A percentile compares a stretch with the other conserved stretches of the same genome.
Evolutionary conservation across 331 rosid genomes (phyloP).

Genomic region (Quercus phellos): DNA sequence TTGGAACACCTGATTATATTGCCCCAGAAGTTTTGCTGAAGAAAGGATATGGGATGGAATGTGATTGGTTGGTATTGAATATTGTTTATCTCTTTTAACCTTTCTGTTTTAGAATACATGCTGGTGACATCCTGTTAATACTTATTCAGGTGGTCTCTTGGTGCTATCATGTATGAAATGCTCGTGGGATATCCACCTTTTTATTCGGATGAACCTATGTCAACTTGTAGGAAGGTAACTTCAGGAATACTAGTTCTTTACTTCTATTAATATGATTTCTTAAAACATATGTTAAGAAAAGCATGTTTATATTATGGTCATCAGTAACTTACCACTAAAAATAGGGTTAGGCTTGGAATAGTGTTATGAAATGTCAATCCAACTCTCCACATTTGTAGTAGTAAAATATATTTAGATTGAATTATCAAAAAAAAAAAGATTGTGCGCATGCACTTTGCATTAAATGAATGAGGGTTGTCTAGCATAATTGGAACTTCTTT

Average conservation of each 20-base stretch:
- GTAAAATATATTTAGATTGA: neutral
- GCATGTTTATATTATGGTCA: neutral
- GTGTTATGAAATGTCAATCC: neutral
- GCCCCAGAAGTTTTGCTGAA: slow-evolving; percentile 98
- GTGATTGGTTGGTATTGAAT: slow-evolving; percentile 72
- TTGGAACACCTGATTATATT: slow-evolving; percentile 97
- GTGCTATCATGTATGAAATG: slow-evolving; percentile 99
- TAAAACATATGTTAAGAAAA: neutral
- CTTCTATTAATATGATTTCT: neutral
- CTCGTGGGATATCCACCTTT: slow-evolving; percentile 97
- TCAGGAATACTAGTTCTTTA: slow-evolving; percentile 11
- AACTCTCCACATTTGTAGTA: neutral
- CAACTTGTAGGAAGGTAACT: slow-evolving; percentile 94
- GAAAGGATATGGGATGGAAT: slow-evolving; percentile 99
- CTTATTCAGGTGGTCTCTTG: slow-evolving; percentile 87
- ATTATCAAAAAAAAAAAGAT: neutral
- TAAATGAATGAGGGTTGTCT: neutral
- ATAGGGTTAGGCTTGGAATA: neutral
- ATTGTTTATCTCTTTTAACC: neutral
- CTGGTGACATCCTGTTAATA: slow-evolving; percentile 28
- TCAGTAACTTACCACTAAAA: too few relatives aligned
- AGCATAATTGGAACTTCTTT: neutral
- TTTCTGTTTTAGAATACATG: slow-evolving; percentile 14
- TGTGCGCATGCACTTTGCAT: neutral
- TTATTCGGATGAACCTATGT: slow-evolving; percentile 94